Conservation (phyloP, 1,284 basidiomycete genomes). For the Erythrobasidium hasegawianum region DNA sequence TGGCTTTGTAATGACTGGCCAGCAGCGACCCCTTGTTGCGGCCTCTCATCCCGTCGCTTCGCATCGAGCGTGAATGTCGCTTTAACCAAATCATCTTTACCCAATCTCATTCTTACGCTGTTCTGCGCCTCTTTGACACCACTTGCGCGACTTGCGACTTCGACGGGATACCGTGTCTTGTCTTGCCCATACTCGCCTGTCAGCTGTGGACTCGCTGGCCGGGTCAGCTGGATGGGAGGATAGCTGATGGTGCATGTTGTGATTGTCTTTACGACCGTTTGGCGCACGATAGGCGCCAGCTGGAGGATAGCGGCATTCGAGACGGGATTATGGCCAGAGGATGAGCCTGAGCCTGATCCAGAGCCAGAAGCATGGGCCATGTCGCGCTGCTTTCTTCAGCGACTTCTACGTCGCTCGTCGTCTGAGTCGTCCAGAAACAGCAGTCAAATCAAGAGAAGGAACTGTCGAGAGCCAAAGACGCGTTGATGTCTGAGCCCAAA, state of each 20-base stretch:
- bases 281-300: conserved; percentile 41
- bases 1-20: too few species aligned
- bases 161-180: conserved; percentile 38
- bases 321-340: too few species aligned
- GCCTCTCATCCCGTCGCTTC: neutral
- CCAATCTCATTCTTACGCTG: neutral
- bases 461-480: too few species aligned
- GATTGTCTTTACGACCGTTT: conserved; percentile 45
- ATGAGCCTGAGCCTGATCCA: too few species aligned
- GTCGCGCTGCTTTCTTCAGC: too few species aligned
- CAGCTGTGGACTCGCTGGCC: conserved; percentile 26
- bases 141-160: conserved; percentile 18
- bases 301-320: conserved; percentile 36
- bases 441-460: too few species aligned
- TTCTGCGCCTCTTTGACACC: neutral
- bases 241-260: conserved; percentile 45
- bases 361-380: too few species aligned
- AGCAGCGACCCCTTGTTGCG: too few species aligned
- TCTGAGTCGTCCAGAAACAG: too few species aligned
- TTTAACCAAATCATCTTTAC: neutral
- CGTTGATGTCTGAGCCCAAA: too few species aligned
- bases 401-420: too few species aligned
- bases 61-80: neutral
- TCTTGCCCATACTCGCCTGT: conserved; percentile 32
- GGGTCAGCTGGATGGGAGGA: conserved; percentile 44